phyloP scores from a whole-genome alignment of 1,284 basidiomycete genomes.

The Lignosus rhinocerotis region DNA sequence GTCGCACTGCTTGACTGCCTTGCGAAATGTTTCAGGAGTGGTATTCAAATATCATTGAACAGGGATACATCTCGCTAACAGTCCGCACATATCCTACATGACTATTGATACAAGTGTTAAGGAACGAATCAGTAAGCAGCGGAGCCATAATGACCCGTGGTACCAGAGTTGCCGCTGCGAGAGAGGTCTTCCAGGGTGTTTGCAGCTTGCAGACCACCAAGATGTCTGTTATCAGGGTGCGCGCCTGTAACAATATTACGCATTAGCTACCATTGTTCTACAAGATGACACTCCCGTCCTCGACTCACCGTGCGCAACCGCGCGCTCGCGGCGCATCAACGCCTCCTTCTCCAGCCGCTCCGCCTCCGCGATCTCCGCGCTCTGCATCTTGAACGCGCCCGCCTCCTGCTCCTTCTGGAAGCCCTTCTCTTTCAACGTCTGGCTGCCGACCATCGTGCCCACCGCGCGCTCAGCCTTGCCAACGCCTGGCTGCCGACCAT shows the following conservation, averaged over 20 bases:
- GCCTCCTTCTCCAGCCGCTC: conserved; percentile 56
- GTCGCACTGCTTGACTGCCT: too few species aligned
- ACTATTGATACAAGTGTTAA: too few species aligned
- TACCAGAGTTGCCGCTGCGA: neutral
- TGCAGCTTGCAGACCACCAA: conserved; percentile 22
- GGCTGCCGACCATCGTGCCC: conserved; percentile 48
- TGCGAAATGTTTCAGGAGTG: too few species aligned
- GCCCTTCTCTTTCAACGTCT: conserved; percentile 50
- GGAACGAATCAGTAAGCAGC: too few species aligned
- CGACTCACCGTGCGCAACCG: conserved; percentile 49
- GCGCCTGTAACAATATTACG: conserved; percentile 29
- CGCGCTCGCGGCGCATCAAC: conserved; percentile 47
- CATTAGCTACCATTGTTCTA: too few species aligned
- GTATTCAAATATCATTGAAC: too few species aligned
- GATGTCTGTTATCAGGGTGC: conserved; percentile 37
- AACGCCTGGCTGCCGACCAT: conserved; percentile 48
- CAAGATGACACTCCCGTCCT: neutral
- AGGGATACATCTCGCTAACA: too few species aligned
- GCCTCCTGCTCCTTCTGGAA: conserved; percentile 58
- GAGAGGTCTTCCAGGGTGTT: conserved; percentile 20
- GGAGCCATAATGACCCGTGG: neutral
- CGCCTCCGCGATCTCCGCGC: conserved; percentile 51
- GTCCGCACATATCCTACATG: too few species aligned
- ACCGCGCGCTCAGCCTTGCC: conserved; percentile 53
- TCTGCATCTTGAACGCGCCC: conserved; percentile 45